Base-by-base conservation (phyloP, 2,329 filamentous ascomycete genomes). In the Alternaria sp. region DNA sequence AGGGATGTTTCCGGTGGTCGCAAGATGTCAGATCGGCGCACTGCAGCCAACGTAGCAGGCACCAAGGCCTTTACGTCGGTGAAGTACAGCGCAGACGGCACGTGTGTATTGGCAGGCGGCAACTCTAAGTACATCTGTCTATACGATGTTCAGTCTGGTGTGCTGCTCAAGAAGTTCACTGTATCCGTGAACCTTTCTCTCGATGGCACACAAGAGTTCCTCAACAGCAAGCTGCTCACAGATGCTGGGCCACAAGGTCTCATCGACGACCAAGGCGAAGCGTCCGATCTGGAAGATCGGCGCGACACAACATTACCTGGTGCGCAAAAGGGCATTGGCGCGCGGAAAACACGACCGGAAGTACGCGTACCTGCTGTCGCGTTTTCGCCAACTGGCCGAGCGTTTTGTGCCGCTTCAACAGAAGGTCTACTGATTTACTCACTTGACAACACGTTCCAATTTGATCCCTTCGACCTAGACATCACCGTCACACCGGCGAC, bases 91-190 rank as follows among this genome's bases (percentile, higher is more conserved):
- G 91, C 93, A 1, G 96, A 99, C 76, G 96, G 96, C 12, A 92
- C 89, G 66, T 97, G 96, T 73, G 85, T 99, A 11, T 84, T 99
- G 44, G 96, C 95, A 1, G 94, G 89, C 51, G 96, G 96, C 30
- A 97, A 96, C 84, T 97, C 93, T 89, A 99, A 99, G 83, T 97
- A 97, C 80, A 97, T 99, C 56, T 98, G 96, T 77, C 81, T 99
- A 61, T 99, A 99, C 81, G 95, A 96, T n/a, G 93, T 97, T 30
- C 89, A 90, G 61, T 97, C 95, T 1, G 93, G 96, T 79, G 93
- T 96, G 1, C 83, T 99, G 11, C 84, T 98, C 59, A 97, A 96
- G 79, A 97, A 97, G 77, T 99, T 91, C 77, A 97, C 95, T 2
- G 94, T 98, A 74, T 97, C 93, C 71, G 88, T 97, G 74, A 99